These are phyloP conservation scores for Scleroderma citrinum DNA, from an alignment of 768 basidiomycete genomes.

Conservation along the genomic window DNA sequence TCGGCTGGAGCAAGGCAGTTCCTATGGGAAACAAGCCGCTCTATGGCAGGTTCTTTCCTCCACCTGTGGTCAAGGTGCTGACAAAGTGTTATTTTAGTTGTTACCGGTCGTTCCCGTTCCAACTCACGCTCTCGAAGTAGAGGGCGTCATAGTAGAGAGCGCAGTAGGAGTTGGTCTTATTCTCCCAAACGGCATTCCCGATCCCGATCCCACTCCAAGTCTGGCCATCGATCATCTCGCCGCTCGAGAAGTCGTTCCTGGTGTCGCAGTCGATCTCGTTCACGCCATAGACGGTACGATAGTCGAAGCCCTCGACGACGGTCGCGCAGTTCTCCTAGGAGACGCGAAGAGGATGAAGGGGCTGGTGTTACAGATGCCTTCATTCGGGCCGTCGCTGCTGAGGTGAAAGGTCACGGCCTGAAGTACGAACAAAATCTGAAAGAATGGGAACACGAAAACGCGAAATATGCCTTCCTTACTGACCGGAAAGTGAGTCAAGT, in stretches of 20 bases:
- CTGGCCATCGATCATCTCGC: constrained; percentile 34
- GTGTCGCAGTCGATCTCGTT: constrained; percentile 39
- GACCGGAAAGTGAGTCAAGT: constrained; percentile 39
- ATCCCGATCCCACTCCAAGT: constrained; percentile 30
- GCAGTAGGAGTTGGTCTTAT: constrained; percentile 23
- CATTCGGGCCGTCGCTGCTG: constrained; percentile 79
- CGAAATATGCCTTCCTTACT: constrained; percentile 77
- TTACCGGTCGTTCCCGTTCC: constrained; percentile 26
- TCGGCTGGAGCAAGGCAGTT: constrained; percentile 97
- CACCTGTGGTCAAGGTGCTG: not conserved
- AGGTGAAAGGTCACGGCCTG: constrained; percentile 74
- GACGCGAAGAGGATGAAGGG: constrained; percentile 45
- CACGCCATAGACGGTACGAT: constrained; percentile 23
- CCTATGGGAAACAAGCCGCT: constrained; percentile 72
- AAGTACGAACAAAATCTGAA: constrained; percentile 71
- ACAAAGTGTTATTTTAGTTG: constrained; percentile 8
- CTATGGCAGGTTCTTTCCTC: constrained; percentile 54
- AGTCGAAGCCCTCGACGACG: constrained; percentile 45
- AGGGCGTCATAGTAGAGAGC: constrained; percentile 17
- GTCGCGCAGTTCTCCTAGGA: constrained; percentile 27
- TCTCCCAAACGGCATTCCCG: constrained; percentile 31
- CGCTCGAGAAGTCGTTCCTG: constrained; percentile 49
- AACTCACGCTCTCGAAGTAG: constrained; percentile 30
- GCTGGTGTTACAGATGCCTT: constrained; percentile 73
- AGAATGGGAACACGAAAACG: constrained; percentile 73